Evolutionary conservation across 495 filamentous ascomycete genomes (phyloP).

Genomic region (Talaromyces liani): DNA sequence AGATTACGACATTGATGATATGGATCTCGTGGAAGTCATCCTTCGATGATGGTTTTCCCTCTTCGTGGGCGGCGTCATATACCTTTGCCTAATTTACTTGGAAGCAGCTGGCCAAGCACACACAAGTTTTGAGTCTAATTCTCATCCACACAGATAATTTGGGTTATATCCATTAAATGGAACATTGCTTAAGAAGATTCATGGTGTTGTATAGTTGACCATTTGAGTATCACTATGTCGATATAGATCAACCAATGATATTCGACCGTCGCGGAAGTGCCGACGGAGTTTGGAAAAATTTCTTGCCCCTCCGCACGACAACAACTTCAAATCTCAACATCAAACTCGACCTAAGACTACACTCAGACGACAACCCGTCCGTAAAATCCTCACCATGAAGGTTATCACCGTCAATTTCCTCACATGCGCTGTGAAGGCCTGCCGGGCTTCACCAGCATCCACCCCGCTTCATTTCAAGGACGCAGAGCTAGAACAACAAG

Average conservation of each 20-base stretch:
- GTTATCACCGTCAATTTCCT: constrained; percentile 95
- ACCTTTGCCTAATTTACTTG: not conserved
- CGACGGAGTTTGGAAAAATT: not conserved
- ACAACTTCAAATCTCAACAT: not conserved
- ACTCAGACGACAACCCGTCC: not conserved
- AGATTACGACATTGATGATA: constrained; percentile 70
- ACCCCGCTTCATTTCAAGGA: constrained; percentile 90
- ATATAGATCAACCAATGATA: constrained; percentile 1
- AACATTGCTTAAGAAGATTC: not conserved
- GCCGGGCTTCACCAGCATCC: constrained; percentile 66
- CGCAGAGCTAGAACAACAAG: constrained; percentile 77
- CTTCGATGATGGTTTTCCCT: constrained; percentile 31
- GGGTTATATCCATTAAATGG: not conserved
- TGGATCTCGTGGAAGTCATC: constrained; percentile 72
- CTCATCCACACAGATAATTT: not conserved
- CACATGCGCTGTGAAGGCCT: constrained; percentile 89
- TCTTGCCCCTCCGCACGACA: not conserved
- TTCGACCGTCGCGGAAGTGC: not conserved
- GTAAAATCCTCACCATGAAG: constrained; percentile 56
- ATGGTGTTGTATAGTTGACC: not conserved
- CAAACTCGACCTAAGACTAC: not conserved
- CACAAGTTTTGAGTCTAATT: not conserved
- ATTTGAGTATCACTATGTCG: not conserved
- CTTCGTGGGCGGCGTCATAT: not conserved
- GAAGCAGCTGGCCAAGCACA: not conserved